These are phyloP conservation scores for Chlorella variabilis DNA, from an alignment of 163 green algal species.

Conservation along the genomic window DNA sequence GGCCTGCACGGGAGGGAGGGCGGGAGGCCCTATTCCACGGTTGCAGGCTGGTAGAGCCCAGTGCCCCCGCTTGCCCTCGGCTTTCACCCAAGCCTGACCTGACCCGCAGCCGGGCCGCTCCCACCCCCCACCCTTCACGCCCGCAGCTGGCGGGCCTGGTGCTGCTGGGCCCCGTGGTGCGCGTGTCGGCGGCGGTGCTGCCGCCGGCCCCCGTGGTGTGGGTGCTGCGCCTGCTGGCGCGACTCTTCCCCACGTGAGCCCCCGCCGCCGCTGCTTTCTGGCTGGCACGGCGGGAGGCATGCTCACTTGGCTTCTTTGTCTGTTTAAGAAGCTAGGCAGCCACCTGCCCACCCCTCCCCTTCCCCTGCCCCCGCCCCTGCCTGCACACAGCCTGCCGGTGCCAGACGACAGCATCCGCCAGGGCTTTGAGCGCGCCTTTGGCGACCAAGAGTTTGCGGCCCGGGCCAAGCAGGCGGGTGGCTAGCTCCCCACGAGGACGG, in stretches of 20 bases:
- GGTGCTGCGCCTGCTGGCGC: slow-evolving; percentile 2
- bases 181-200: background rate
- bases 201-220: background rate
- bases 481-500: too few species aligned
- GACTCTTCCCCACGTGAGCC: background rate
- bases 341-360: too few species aligned
- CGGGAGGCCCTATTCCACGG: too few species aligned
- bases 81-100: too few species aligned
- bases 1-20: too few species aligned
- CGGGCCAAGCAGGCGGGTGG: background rate
- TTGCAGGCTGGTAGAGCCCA: too few species aligned
- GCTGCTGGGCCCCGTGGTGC: background rate
- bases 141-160: background rate
- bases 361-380: background rate
- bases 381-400: background rate
- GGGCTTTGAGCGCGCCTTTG: slow-evolving; percentile 1
- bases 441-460: background rate
- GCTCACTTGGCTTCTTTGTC: too few species aligned
- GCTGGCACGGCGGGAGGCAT: too few species aligned
- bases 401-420: background rate
- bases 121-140: too few species aligned
- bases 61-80: too few species aligned
- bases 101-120: too few species aligned
- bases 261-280: background rate
- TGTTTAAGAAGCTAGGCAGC: too few species aligned